phyloP scores from a whole-genome alignment of 805 yeast species.

The Myxozyma monticola region DNA sequence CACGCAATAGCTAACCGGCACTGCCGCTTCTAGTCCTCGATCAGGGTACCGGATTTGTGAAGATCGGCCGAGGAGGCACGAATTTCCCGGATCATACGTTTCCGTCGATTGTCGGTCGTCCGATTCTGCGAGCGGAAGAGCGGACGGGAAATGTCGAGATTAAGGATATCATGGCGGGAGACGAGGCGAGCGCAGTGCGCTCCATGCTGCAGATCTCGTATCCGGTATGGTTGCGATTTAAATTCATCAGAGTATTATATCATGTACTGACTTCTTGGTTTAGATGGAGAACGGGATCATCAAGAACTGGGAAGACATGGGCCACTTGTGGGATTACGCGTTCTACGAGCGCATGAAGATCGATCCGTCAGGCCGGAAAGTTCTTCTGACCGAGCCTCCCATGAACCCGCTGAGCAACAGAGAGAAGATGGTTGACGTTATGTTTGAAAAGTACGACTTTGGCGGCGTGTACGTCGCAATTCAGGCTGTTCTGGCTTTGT shows the following conservation, averaged over 20 bases:
- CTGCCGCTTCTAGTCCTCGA: conserved; percentile 65
- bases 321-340: conserved; percentile 96
- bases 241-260: background rate
- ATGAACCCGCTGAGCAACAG: conserved; percentile 92
- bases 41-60: conserved; percentile 92
- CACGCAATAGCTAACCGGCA: background rate
- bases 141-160: conserved; percentile 73
- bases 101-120: conserved; percentile 97
- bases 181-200: conserved; percentile 88
- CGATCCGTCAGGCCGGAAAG: conserved; percentile 70
- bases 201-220: conserved; percentile 89
- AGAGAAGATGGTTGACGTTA: conserved; percentile 85
- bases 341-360: conserved; percentile 87
- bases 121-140: conserved; percentile 95
- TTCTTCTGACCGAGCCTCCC: conserved; percentile 94
- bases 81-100: conserved; percentile 96
- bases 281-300: conserved; percentile 96
- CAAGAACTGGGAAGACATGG: conserved; percentile 98
- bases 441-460: conserved; percentile 88
- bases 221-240: conserved; percentile 47
- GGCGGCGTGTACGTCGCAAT: conserved; percentile 94
- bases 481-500: conserved; percentile 96
- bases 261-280: background rate
- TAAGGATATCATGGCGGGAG: conserved; percentile 97
- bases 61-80: conserved; percentile 84